These are phyloP conservation scores for Ploettnerulaceae sp. DNA, from an alignment of 2,329 filamentous ascomycete species.

Conservation along the genomic window DNA sequence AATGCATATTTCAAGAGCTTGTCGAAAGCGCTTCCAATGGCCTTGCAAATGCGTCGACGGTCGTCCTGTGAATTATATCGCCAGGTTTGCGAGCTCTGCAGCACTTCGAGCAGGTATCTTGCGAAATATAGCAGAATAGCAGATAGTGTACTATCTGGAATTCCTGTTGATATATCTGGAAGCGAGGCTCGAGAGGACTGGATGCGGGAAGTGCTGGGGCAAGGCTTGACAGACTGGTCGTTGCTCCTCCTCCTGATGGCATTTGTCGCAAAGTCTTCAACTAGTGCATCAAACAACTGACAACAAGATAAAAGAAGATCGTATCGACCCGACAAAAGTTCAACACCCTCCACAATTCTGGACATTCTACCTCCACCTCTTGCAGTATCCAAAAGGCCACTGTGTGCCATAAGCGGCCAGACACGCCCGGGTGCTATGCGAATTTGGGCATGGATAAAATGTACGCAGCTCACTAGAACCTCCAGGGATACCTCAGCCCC, in stretches of 20 bases:
- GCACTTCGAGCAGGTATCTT: slow-evolving; percentile 72
- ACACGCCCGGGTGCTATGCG: slow-evolving; percentile 72
- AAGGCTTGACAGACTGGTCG: slow-evolving; percentile 41
- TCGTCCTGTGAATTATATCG: slow-evolving; percentile 67
- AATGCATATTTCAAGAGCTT: slow-evolving; percentile 68
- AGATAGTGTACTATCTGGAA: slow-evolving; percentile 72
- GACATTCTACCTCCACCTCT: slow-evolving; percentile 72
- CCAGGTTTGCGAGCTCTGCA: slow-evolving; percentile 85
- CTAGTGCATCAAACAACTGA: slow-evolving; percentile 66
- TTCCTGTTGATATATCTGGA: slow-evolving; percentile 59
- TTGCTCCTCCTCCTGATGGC: slow-evolving; percentile 61
- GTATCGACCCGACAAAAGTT: slow-evolving; percentile 72
- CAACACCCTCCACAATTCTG: slow-evolving; percentile 74
- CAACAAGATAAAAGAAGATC: slow-evolving; percentile 71
- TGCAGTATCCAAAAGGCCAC: slow-evolving; percentile 71
- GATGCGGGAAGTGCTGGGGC: slow-evolving; percentile 39
- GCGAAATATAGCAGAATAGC: slow-evolving; percentile 68
- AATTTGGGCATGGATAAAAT: slow-evolving; percentile 72
- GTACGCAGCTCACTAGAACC: slow-evolving; percentile 64
- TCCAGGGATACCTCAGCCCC: slow-evolving; percentile 47
- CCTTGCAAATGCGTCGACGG: slow-evolving; percentile 61
- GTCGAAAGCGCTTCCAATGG: slow-evolving; percentile 65
- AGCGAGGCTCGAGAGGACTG: not conserved
- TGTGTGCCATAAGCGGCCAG: slow-evolving; percentile 84
- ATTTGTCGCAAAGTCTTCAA: slow-evolving; percentile 69